Evolutionary conservation across 2,329 filamentous ascomycete species (phyloP).

Genomic region (Exophiala sideris): DNA sequence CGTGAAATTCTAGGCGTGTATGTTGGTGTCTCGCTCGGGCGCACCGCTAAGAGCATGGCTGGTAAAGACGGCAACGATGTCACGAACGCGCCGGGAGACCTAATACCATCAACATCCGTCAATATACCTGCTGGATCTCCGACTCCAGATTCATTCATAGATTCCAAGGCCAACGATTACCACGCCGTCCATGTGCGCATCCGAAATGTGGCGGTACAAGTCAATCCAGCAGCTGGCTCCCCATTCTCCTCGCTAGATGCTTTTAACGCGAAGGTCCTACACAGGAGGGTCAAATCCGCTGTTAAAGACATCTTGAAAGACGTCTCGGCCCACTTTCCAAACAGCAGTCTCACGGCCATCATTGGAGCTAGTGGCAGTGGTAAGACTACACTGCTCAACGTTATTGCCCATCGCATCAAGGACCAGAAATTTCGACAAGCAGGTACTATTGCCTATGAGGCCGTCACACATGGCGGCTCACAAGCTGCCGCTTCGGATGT

Average conservation of each 20-base stretch:
- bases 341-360: conserved; percentile 66
- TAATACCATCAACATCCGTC: neutral
- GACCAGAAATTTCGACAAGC: conserved; percentile 49
- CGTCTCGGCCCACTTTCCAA: conserved; percentile 61
- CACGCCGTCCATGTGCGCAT: conserved; percentile 40
- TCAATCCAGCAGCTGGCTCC: conserved; percentile 36
- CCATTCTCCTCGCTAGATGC: conserved; percentile 32
- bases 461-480: conserved; percentile 57
- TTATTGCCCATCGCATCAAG: conserved; percentile 63
- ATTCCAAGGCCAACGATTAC: neutral
- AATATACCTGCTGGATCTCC: neutral
- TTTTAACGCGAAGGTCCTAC: conserved; percentile 31
- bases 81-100: neutral
- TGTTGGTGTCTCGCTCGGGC: no score
- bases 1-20: no score
- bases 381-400: conserved; percentile 89
- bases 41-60: no score
- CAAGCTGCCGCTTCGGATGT: conserved; percentile 45
- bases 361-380: conserved; percentile 97
- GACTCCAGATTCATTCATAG: neutral
- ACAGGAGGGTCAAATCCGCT: conserved; percentile 38
- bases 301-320: conserved; percentile 59
- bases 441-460: conserved; percentile 64
- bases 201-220: conserved; percentile 33
- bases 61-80: no score